Conservation (phyloP, 148 eudicot genomes). For the Nyssa sinensis region DNA sequence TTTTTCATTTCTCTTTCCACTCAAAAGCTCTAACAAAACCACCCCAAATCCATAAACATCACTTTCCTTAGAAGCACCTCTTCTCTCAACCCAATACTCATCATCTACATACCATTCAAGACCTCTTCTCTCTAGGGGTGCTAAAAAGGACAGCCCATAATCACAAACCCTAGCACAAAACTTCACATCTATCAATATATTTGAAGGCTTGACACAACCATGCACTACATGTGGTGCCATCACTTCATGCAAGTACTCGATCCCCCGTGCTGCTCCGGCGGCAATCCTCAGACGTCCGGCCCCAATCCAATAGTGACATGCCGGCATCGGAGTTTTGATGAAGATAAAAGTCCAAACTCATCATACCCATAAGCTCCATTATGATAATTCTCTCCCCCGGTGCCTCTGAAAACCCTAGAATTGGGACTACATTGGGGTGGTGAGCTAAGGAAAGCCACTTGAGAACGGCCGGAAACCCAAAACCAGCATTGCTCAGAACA, state of each 20-base stretch:
- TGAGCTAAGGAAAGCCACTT: constrained; percentile 64
- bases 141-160: constrained; percentile 73
- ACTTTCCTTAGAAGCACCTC: constrained; percentile 68
- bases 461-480: constrained; percentile 53
- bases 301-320: constrained; percentile 56
- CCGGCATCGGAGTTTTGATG: constrained; percentile 53
- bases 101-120: constrained; percentile 77
- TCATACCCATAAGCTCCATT: constrained; percentile 56
- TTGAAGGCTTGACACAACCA: constrained; percentile 75
- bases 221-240: constrained; percentile 72
- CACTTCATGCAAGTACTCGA: constrained; percentile 80
- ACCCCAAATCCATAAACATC: constrained; percentile 92
- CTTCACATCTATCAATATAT: constrained; percentile 63
- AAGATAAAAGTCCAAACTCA: constrained; percentile 66
- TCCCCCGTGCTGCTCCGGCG: constrained; percentile 65
- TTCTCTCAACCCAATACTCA: constrained; percentile 62
- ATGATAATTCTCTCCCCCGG: constrained; percentile 83
- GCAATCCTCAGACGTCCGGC: constrained; percentile 54
- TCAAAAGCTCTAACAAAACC: constrained; percentile 75
- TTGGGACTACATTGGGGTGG: constrained; percentile 63
- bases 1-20: constrained; percentile 62
- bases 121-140: constrained; percentile 40
- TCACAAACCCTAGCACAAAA: constrained; percentile 65
- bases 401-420: constrained; percentile 75
- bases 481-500: constrained; percentile 57